Conservation (phyloP, 768 basidiomycete genomes). For the Boletus subparvulus region DNA sequence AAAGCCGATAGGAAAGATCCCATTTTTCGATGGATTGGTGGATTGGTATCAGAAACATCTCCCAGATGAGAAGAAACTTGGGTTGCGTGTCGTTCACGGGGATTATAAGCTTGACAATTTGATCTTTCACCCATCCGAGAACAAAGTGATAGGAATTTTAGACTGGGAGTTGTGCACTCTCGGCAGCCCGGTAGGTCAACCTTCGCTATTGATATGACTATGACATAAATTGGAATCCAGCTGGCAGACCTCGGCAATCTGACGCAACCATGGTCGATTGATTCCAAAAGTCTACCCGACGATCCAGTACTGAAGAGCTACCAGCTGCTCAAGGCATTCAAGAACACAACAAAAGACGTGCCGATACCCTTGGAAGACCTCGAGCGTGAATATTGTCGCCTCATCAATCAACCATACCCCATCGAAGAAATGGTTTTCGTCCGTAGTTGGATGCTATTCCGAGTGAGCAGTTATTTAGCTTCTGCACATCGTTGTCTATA, state of each 20-base stretch:
- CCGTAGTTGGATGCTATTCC: constrained; percentile 82
- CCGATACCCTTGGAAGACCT: constrained; percentile 69
- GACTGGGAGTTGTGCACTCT: constrained; percentile 99
- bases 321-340: constrained; percentile 55
- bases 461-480: constrained; percentile 43
- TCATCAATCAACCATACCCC: constrained; percentile 67
- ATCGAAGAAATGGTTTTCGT: constrained; percentile 78
- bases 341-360: constrained; percentile 52
- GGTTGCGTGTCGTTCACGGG: constrained; percentile 89
- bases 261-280: constrained; percentile 78
- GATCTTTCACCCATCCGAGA: constrained; percentile 90
- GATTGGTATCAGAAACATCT: constrained; percentile 73
- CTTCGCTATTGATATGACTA: not conserved
- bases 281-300: constrained; percentile 39
- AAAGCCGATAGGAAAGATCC: constrained; percentile 65
- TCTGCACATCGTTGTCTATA: not conserved
- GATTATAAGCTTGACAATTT: constrained; percentile 99
- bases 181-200: constrained; percentile 74
- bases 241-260: constrained; percentile 90
- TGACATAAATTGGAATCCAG: constrained; percentile 30
- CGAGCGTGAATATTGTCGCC: constrained; percentile 79
- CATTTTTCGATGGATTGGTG: constrained; percentile 68
- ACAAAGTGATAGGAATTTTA: constrained; percentile 89
- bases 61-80: constrained; percentile 74
- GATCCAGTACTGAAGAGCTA: constrained; percentile 15